These are phyloP conservation scores for Capronia americana DNA, from an alignment of 2,329 filamentous ascomycete species.

Conservation along the genomic window DNA sequence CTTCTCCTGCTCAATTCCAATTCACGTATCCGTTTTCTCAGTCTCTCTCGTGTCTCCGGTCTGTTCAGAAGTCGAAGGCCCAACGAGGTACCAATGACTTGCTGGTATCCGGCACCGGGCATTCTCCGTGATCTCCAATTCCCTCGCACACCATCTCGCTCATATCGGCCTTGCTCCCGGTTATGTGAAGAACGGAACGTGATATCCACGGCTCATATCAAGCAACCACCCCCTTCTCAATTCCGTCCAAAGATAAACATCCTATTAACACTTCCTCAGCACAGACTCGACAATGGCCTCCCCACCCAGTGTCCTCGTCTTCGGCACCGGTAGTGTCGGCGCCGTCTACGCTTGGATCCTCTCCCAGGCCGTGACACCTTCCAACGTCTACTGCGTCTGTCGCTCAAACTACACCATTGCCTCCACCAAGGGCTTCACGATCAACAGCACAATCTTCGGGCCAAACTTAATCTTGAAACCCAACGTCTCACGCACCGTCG, in stretches of 20 bases:
- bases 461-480: slow-evolving; percentile 39
- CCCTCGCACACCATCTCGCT: slow-evolving; percentile 3
- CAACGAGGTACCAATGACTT: not conserved
- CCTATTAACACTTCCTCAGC: not conserved
- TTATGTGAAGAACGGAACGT: not conserved
- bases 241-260: not conserved
- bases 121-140: slow-evolving; percentile 3
- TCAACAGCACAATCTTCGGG: slow-evolving; percentile 41
- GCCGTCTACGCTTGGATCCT: slow-evolving; percentile 43
- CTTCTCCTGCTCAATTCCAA: not conserved
- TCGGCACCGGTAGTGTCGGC: slow-evolving; percentile 46
- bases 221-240: not conserved
- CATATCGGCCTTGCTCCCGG: slow-evolving; percentile 5
- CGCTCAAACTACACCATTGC: slow-evolving; percentile 45
- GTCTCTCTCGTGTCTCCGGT: not conserved
- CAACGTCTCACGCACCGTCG: slow-evolving; percentile 35
- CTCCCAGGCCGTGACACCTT: slow-evolving; percentile 37
- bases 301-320: slow-evolving; percentile 42
- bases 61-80: not conserved
- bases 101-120: not conserved
- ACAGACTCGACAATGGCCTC: slow-evolving; percentile 23
- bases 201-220: not conserved
- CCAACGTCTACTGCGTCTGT: slow-evolving; percentile 44
- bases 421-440: slow-evolving; percentile 40
- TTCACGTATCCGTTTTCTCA: not conserved